Evolutionary conservation across 1,284 basidiomycete species (phyloP).

Genomic region (Mycena sp.): DNA sequence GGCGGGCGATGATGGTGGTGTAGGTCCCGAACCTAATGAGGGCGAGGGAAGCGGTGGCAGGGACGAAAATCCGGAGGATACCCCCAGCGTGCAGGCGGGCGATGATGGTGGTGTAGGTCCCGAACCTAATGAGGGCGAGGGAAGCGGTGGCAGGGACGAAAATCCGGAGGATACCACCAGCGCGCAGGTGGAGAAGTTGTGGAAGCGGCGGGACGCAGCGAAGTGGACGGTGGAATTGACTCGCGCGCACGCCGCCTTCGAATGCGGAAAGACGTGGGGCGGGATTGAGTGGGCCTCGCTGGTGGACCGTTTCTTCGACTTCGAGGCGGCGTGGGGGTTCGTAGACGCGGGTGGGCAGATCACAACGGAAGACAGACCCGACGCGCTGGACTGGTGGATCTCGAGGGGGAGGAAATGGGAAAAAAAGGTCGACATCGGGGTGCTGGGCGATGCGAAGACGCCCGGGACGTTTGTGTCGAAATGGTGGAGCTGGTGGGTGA

Average conservation of each 20-base stretch:
- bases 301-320: conserved; percentile 3
- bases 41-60: background rate
- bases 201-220: background rate
- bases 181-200: background rate
- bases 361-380: too few relatives aligned
- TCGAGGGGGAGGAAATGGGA: too few relatives aligned
- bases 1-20: background rate
- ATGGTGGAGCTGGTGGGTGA: too few relatives aligned
- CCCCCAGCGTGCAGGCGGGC: background rate
- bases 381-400: too few relatives aligned
- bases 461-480: too few relatives aligned
- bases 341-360: too few relatives aligned
- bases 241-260: conserved; percentile 1
- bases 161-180: background rate
- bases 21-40: background rate
- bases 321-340: conserved; percentile 8
- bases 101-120: background rate
- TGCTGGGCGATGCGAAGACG: too few relatives aligned
- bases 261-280: background rate
- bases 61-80: background rate
- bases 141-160: background rate
- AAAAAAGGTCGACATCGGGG: too few relatives aligned
- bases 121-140: background rate
- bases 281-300: conserved; percentile 7
- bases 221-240: background rate